Evolutionary conservation across 306 rosid genomes (phyloP).

Genomic region (Inga leiocalycina): DNA sequence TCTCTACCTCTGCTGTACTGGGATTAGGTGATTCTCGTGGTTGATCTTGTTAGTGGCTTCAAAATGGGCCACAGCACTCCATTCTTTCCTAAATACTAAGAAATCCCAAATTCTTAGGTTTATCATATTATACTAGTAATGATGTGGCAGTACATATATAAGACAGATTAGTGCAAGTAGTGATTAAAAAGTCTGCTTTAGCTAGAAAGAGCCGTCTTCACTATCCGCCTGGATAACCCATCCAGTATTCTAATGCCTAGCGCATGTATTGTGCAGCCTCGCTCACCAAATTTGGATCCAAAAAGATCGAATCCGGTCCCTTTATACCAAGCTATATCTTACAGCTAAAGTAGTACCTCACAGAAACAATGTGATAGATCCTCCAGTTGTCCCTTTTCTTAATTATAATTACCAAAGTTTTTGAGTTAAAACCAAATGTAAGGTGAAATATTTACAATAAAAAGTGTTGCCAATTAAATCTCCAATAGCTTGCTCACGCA

Average conservation of each 20-base stretch:
- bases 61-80: neutral
- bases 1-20: neutral
- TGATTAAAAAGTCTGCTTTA: slow-evolving; percentile 36
- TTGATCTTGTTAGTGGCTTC: neutral
- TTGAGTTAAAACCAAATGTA: neutral
- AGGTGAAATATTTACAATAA: neutral
- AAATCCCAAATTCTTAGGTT: slow-evolving; percentile 10
- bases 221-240: neutral
- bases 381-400: neutral
- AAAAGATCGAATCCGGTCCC: slow-evolving; percentile 29
- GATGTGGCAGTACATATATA: slow-evolving; percentile 21
- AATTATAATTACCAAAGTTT: neutral
- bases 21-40: neutral
- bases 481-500: neutral
- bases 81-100: slow-evolving; percentile 19
- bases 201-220: neutral
- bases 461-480: neutral
- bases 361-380: slow-evolving; percentile 5
- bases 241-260: neutral
- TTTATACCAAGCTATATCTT: slow-evolving; percentile 16
- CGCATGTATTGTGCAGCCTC: slow-evolving; percentile 13
- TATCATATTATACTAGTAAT: neutral
- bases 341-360: neutral
- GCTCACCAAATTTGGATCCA: slow-evolving; percentile 26
- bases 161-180: slow-evolving; percentile 11